Percentiles rank a stretch among this genome's conserved stretches.
Conservation (phyloP, 2,329 filamentous ascomycete species). For the Neofusicoccum parvum region DNA sequence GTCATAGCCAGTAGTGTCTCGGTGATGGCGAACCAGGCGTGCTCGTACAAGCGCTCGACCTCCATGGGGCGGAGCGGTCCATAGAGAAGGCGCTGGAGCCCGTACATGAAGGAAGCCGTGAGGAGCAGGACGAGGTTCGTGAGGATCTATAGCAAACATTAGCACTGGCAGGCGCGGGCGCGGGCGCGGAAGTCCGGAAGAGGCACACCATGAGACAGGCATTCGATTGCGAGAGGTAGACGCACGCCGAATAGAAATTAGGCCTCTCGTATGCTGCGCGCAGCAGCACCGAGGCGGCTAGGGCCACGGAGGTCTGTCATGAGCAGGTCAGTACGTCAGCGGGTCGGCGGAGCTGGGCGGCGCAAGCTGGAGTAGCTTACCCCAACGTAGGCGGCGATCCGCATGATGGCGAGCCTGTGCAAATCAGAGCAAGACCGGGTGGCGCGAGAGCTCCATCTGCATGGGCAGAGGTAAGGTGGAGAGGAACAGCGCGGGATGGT, state of each 20-base stretch:
- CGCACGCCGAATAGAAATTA: slow-evolving; percentile 98
- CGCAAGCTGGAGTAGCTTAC: slow-evolving; percentile 17
- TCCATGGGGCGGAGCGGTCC: slow-evolving; percentile 89
- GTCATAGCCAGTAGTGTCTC: slow-evolving; percentile 98
- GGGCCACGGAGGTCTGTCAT: slow-evolving; percentile 64
- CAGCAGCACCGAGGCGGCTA: slow-evolving; percentile 80
- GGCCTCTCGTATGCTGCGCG: slow-evolving; percentile 93
- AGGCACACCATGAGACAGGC: slow-evolving; percentile 81
- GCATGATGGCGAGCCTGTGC: slow-evolving; percentile 19
- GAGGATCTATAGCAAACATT: slow-evolving; percentile 64
- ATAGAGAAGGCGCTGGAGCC: slow-evolving; percentile 86
- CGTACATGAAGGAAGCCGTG: slow-evolving; percentile 80
- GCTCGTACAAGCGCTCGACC: slow-evolving; percentile 95
- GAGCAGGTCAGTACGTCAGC: slow-evolving; percentile 1
- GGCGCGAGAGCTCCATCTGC: slow-evolving; percentile 19
- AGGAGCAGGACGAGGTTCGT: slow-evolving; percentile 86
- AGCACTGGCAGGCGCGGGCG: slow-evolving; percentile 22
- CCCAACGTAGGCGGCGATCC: slow-evolving; percentile 22
- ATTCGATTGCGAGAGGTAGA: slow-evolving; percentile 95
- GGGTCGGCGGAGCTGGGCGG: background rate
- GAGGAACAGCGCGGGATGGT: background rate
- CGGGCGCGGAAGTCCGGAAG: slow-evolving; percentile 10
- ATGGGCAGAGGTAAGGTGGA: background rate
- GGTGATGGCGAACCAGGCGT: slow-evolving; percentile 96
- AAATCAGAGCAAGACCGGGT: slow-evolving; percentile 6